Evolutionary conservation across 768 basidiomycete species (phyloP).

Genomic region (Rhodocollybia butyracea): DNA sequence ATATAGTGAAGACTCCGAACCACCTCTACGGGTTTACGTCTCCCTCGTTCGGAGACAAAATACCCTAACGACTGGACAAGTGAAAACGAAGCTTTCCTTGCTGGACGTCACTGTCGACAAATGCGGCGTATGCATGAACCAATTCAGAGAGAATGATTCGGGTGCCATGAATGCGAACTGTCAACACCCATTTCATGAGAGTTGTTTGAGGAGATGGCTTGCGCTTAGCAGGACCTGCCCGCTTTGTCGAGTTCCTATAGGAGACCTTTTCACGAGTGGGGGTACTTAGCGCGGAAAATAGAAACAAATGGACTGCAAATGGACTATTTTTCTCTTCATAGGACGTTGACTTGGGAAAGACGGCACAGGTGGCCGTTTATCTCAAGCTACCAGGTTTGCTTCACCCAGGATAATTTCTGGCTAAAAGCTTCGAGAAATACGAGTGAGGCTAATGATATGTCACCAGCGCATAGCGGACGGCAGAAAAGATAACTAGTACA

Average conservation of each 20-base stretch:
- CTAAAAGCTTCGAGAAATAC: too few relatives aligned
- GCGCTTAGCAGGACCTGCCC: constrained; percentile 18
- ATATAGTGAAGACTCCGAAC: too few relatives aligned
- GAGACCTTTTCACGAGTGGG: not conserved
- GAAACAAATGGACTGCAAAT: not conserved
- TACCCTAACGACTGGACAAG: constrained; percentile 60
- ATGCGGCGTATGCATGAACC: constrained; percentile 71
- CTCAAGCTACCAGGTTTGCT: too few relatives aligned
- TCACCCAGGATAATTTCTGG: too few relatives aligned
- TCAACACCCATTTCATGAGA: constrained; percentile 44
- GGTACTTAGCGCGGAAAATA: not conserved
- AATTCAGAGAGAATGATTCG: constrained; percentile 58
- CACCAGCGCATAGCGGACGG: too few relatives aligned
- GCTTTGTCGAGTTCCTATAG: constrained; percentile 14
- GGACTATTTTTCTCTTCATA: too few relatives aligned
- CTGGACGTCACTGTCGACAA: constrained; percentile 62
- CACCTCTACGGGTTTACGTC: constrained; percentile 38
- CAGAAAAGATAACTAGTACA: too few relatives aligned
- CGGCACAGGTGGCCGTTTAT: too few relatives aligned
- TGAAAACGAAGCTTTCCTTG: constrained; percentile 67
- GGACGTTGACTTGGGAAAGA: too few relatives aligned
- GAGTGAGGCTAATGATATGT: not conserved
- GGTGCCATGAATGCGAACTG: constrained; percentile 62
- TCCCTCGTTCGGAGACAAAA: constrained; percentile 57
- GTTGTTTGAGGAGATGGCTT: constrained; percentile 17